Evolutionary conservation across 345 rosid genomes (phyloP).

Genomic region (Pugionium cornutum): DNA sequence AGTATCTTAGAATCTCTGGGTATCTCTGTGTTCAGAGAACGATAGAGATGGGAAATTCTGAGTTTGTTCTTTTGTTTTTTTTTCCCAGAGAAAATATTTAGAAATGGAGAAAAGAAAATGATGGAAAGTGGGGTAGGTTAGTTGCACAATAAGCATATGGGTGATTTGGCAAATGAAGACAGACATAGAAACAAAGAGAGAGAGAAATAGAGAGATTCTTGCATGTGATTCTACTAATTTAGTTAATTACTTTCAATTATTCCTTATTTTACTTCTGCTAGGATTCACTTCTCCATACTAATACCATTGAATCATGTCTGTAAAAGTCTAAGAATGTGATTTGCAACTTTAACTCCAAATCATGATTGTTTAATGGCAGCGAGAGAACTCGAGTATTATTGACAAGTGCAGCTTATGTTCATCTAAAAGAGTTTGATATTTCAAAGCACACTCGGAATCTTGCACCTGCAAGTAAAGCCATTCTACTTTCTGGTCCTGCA

Average conservation of each 20-base stretch:
- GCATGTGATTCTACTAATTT: conserved; percentile 37
- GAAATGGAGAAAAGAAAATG: conserved; percentile 28
- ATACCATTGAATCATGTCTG: too few relatives aligned
- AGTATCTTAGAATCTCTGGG: conserved; percentile 21
- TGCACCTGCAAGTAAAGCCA: conserved; percentile 84
- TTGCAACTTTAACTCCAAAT: too few relatives aligned
- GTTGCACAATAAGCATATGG: conserved; percentile 47
- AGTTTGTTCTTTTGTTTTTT: too few relatives aligned
- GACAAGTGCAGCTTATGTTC: conserved; percentile 86
- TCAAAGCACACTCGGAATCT: conserved; percentile 89
- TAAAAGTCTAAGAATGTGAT: too few relatives aligned
- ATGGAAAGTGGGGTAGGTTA: conserved; percentile 40
- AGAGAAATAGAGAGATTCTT: conserved; percentile 35
- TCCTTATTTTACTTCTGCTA: too few relatives aligned
- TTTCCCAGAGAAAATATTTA: conserved; percentile 20
- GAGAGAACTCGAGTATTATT: conserved; percentile 64
- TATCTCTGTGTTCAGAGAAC: background rate
- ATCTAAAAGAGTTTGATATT: conserved; percentile 72
- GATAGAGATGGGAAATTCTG: conserved; percentile 29
- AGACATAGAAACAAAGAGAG: conserved; percentile 27
- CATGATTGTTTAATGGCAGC: conserved; percentile 48
- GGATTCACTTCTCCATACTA: background rate
- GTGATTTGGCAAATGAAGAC: conserved; percentile 37
- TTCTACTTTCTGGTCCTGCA: conserved; percentile 86
- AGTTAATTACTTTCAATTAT: too few relatives aligned